Base-by-base conservation (phyloP, 352 stramenopile genomes). In the Aphanomyces stellatus region DNA sequence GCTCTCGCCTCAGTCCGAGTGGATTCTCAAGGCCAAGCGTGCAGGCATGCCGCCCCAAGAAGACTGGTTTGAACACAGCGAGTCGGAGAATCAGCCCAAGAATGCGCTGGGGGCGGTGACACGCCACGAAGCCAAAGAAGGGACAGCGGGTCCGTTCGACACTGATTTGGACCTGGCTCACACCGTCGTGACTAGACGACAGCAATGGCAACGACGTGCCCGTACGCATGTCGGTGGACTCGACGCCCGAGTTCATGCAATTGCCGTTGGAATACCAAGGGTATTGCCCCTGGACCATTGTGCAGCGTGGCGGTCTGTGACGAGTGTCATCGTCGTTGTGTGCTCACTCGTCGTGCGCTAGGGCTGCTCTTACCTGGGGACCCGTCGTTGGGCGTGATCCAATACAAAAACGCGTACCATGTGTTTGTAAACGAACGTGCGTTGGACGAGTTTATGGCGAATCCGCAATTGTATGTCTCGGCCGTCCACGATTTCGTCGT, bases 221-320 rank as follows among this genome's bases (percentile, higher is more conserved):
- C 0, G 76, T 96, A 35, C 78, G 82, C 59, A 92, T 97, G 73
- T 87, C 81, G 6, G 85, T 96, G n/a, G 85, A 97, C 61, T 91
- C 83, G 43, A 97, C 89, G 27, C 90, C 91, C 1, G 92, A 97
- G 69, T 97, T 98, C 69, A 96, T 97, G 83, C 85, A 97, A 65
- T 76, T 98, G 15, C 91, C 91, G 24, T 81, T 98, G 8, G 90
- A 97, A 68, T 97, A 96, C 69, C 91, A 98, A 61, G 92, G 91
- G 15, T 98, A 96, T 61, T 98, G 93, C 73, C 86, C 88, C 0
- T 97, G 90, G 88, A 97, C 89, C 15, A 84, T 97, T 19, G 85
- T 95, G 33, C 81, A 93, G 31, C 80, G 88, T 25, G 79, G 86
- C 55, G 92, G 93, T 30, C 51, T 86, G n/a, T 72, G 88, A 15